Percentiles rank a stretch among this genome's conserved stretches.
phyloP scores from a whole-genome alignment of 805 yeast genomes.

The Yarrowia osloensis region DNA sequence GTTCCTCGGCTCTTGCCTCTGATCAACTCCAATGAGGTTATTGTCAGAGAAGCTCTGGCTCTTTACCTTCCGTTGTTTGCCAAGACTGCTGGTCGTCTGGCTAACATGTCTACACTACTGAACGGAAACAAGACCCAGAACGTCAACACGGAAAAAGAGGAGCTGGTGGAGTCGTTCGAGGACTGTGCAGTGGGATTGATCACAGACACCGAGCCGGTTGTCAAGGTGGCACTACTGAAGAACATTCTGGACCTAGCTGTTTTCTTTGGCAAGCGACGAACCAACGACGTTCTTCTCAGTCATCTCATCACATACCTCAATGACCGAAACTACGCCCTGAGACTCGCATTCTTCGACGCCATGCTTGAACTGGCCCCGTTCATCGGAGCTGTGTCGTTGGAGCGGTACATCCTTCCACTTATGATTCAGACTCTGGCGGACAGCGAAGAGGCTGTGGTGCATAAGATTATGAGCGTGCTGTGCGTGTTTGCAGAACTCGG shows the following conservation, averaged over 20 bases:
- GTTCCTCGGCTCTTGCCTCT: conserved; percentile 64
- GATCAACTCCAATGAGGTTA: conserved; percentile 46
- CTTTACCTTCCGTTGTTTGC: conserved; percentile 74
- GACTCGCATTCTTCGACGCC: conserved; percentile 70
- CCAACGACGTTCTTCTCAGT: conserved; percentile 84
- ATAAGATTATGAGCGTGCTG: conserved; percentile 63
- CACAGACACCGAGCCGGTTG: conserved; percentile 67
- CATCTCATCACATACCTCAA: conserved; percentile 90
- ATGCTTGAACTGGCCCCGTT: conserved; percentile 74
- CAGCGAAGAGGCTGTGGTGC: conserved; percentile 77
- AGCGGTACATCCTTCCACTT: conserved; percentile 84
- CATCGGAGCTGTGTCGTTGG: conserved; percentile 79
- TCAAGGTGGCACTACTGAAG: conserved; percentile 66
- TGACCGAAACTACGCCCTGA: conserved; percentile 66
- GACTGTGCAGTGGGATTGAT: conserved; percentile 62
- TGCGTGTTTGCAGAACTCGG: conserved; percentile 60
- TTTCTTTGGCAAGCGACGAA: conserved; percentile 81
- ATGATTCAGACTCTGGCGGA: conserved; percentile 81
- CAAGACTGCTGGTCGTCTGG: conserved; percentile 59
- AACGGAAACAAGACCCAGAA: neutral
- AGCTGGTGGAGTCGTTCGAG: conserved; percentile 54
- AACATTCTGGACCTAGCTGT: conserved; percentile 77
- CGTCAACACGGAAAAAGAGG: conserved; percentile 46
- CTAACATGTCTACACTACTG: conserved; percentile 49
- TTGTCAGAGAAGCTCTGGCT: conserved; percentile 70